A percentile compares a stretch with the other conserved stretches of the same genome.
These are phyloP conservation scores for Leishmania lainsoni DNA, from an alignment of 208 protist genomes.

Conservation along the genomic window DNA sequence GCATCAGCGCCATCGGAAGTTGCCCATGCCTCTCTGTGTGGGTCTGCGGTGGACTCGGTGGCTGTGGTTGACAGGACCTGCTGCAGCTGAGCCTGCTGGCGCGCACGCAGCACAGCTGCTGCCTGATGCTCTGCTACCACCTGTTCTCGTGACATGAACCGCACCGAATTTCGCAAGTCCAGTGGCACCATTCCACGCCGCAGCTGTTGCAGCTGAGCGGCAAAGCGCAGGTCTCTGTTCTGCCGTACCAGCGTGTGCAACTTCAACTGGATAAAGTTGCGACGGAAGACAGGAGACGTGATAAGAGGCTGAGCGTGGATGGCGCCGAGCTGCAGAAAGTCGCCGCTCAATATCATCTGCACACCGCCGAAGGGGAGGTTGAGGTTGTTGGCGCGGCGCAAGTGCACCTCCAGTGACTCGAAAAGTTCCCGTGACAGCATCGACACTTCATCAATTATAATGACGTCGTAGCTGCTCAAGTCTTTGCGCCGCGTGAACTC, in stretches of 20 bases:
- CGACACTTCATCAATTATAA: constrained; percentile 94
- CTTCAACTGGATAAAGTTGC: constrained; percentile 84
- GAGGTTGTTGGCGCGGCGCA: constrained; percentile 76
- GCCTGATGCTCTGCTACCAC: constrained; percentile 24
- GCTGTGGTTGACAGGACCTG: neutral
- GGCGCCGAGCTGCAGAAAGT: constrained; percentile 92
- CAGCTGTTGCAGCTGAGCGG: constrained; percentile 69
- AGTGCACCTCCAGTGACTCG: constrained; percentile 75
- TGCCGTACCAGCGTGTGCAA: constrained; percentile 72
- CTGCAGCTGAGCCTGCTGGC: constrained; percentile 38
- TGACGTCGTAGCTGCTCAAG: constrained; percentile 78
- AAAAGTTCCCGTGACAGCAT: constrained; percentile 88
- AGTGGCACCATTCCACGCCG: constrained; percentile 72
- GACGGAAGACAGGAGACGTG: constrained; percentile 70
- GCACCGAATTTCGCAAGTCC: constrained; percentile 65
- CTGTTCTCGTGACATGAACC: constrained; percentile 40
- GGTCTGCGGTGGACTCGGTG: neutral
- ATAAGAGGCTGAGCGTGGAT: constrained; percentile 67
- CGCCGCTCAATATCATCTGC: constrained; percentile 92
- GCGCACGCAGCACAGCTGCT: constrained; percentile 8
- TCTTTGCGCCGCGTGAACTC: constrained; percentile 73
- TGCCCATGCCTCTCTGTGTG: neutral
- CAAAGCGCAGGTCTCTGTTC: constrained; percentile 45
- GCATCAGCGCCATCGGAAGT: neutral
- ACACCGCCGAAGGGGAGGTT: constrained; percentile 91